These are phyloP conservation scores for Gyromitra esculenta DNA, from an alignment of 2,329 filamentous ascomycete genomes.

Conservation along the genomic window DNA sequence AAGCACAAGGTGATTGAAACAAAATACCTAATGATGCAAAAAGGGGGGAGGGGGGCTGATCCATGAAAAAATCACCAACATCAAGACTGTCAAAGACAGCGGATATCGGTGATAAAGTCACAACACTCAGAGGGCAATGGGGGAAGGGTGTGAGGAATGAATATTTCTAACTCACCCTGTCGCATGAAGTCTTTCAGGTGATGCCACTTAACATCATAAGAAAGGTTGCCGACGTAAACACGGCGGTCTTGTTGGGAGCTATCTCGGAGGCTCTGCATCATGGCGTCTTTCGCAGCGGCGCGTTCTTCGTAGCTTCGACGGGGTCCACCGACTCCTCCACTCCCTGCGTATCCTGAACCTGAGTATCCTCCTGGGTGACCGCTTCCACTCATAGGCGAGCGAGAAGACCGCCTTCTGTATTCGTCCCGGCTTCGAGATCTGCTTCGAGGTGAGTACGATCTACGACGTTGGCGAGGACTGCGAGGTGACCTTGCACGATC, in stretches of 20 bases:
- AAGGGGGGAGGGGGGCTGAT: neutral
- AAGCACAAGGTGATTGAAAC: conserved; percentile 5
- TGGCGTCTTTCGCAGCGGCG: conserved; percentile 83
- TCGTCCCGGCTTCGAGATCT: conserved; percentile 82
- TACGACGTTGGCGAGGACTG: conserved; percentile 79
- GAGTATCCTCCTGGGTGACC: conserved; percentile 76
- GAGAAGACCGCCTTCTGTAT: conserved; percentile 79
- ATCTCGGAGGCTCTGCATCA: conserved; percentile 94
- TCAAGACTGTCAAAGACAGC: conserved; percentile 5
- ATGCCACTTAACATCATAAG: conserved; percentile 99
- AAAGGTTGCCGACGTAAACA: conserved; percentile 98
- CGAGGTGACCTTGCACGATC: conserved; percentile 70
- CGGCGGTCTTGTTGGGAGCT: conserved; percentile 98
- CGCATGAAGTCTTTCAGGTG: conserved; percentile 99
- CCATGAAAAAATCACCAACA: conserved; percentile 21
- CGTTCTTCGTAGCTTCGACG: conserved; percentile 87
- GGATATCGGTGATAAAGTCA: neutral
- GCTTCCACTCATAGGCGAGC: conserved; percentile 85
- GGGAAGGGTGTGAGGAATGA: conserved; percentile 4
- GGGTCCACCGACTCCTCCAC: conserved; percentile 72
- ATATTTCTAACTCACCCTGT: conserved; percentile 73
- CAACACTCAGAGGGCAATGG: neutral
- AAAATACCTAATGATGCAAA: neutral
- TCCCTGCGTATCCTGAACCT: conserved; percentile 67
- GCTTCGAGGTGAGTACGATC: conserved; percentile 81